Base-by-base conservation (phyloP, 345 rosid species). In the Gossypium sturtianum region DNA sequence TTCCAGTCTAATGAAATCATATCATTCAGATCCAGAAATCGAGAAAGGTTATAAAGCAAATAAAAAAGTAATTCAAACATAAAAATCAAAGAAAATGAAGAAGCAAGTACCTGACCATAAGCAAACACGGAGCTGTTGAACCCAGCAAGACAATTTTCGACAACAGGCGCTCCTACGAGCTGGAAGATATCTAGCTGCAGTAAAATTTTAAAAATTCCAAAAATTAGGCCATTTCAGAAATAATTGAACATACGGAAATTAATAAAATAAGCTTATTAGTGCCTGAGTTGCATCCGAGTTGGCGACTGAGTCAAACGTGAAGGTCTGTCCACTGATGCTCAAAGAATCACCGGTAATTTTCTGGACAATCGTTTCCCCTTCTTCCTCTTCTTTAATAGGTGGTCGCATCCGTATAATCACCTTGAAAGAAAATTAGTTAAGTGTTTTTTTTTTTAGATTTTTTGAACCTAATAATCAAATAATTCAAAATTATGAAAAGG, bases 41-140 rank as follows among this genome's bases (percentile, higher is more conserved):
- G 41, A 23, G 25, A 52, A n/a, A 49, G 34, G 65, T 47, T 29
- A 60, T 11, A 65, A 43, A 66, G 9, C 53, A 66, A 34, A 45
- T 44, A 6, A 10, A 20, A 66, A 67, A 15, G 57, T 47, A 47
- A 45, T 66, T 66, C 38, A 47, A 47, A 45, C 43, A 43, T 34
- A 16, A 52, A 49, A 58, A 76, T 16, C 57, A 27, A 78, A 53
- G 62, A 48, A 57, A 51, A 47, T 12, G 25, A 62, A 22, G 53
- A 44, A 75, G 72, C 29, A 62, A 71, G 9, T 69, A 96, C 99
- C 97, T 93, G 98, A 76, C 99, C 99, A 77, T 93, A 96, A 41
- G 98, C 99, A 83, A 96, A 96, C 2, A 96, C 93, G 56, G 99
- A 96, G 82, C 99, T 93, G 79, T 96, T 96, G 72, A 96, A 96